Evolutionary conservation across 768 basidiomycete genomes (phyloP).

Genomic region (Lyophyllum shimeji): DNA sequence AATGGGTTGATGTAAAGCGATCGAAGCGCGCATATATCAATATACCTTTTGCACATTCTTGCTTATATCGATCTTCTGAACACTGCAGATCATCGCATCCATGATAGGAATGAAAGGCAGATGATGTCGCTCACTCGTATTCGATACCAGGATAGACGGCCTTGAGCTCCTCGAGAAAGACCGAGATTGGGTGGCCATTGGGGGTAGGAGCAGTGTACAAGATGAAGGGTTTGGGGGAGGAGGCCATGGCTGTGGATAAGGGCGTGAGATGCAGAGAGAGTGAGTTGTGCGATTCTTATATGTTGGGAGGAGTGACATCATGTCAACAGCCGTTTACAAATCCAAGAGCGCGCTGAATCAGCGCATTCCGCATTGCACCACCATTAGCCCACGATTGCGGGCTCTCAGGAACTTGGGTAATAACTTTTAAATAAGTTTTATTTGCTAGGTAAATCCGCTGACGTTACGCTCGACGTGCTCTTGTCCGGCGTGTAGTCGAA

Average conservation of each 20-base stretch:
- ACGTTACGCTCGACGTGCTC: slow-evolving; percentile 10
- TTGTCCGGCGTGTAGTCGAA: slow-evolving; percentile 40
- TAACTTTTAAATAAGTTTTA: no score
- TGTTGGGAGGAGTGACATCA: neutral
- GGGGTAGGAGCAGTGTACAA: slow-evolving; percentile 60
- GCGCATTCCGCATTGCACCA: no score
- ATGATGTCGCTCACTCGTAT: slow-evolving; percentile 36
- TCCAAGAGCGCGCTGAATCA: neutral
- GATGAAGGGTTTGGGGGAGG: slow-evolving; percentile 39
- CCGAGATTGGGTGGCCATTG: slow-evolving; percentile 52
- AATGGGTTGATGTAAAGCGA: neutral
- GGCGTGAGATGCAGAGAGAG: slow-evolving; percentile 21
- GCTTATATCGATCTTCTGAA: slow-evolving; percentile 53
- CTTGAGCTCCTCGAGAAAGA: slow-evolving; percentile 65
- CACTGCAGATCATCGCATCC: slow-evolving; percentile 27
- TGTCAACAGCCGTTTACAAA: slow-evolving; percentile 1
- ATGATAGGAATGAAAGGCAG: neutral
- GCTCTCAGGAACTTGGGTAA: neutral
- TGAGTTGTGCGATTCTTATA: neutral
- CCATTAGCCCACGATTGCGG: no score
- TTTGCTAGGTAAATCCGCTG: slow-evolving; percentile 13
- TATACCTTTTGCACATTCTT: slow-evolving; percentile 73
- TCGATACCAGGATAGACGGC: slow-evolving; percentile 45
- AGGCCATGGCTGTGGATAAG: slow-evolving; percentile 27
- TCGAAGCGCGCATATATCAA: no score